Evolutionary conservation across 2,329 filamentous ascomycete genomes (phyloP), one percentile per base, ranked within the genome.

Genomic region (Dothiorella sarmentorum): DNA sequence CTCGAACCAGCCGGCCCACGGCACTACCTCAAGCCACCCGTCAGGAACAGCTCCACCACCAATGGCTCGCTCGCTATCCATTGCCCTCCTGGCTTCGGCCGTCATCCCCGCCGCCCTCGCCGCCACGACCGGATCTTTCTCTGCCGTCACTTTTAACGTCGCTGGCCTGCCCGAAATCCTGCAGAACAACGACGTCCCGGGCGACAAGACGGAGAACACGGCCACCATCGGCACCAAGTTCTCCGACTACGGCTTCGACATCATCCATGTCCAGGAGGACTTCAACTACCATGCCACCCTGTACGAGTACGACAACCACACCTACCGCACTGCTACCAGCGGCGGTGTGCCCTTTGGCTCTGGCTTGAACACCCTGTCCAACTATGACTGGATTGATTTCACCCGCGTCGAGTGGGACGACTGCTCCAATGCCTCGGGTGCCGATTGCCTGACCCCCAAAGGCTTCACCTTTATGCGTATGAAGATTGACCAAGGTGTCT

Each of bases 191-290:
- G 83, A 80, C 4, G 80, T 86, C 2, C 78, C 82, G 2, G 85
- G 85, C 20, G 81, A 86, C 69, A 87, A 87, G 72, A 72, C 75
- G 0, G 76, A 75, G 6, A 87, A 87, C 69, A 76, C 84, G 1
- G 73, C 73, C 9, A 69, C 72, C 26, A 86, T 88, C 49, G 85
- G 85, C 0, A 67, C 75, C 4, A 75, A 80, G 55, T 83, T 88
- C 64, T 73, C 80, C 4, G 63, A 81, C 65, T 81, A 85, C 60
- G 77, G 72, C 58, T 85, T 83, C 71, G 57, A 59, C 63, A 72
- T 88, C 26, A 83, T 88, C 67, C 78, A 89, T 63, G 74, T 86
- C 13, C 86, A 89, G 68, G 86, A 88, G 75, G 84, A 88, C 68
- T 88, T 88, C 76, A 86, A 86, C 72, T 88, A 83, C 70, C 85